phyloP scores from a whole-genome alignment of 2,329 filamentous ascomycete genomes.

The Fusarium penzigii region DNA sequence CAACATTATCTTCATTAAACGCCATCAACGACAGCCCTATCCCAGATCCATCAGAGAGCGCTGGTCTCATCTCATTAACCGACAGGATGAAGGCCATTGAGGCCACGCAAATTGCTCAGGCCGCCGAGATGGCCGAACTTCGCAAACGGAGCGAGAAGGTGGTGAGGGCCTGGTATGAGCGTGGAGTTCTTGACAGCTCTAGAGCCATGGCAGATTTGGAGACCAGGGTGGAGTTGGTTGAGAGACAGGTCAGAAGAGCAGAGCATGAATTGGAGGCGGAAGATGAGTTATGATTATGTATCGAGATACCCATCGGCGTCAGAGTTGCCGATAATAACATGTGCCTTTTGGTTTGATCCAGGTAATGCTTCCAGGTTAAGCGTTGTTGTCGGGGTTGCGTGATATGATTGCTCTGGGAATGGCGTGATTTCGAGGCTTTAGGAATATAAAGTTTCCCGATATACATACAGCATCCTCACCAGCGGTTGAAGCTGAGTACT shows the following conservation, averaged over 20 bases:
- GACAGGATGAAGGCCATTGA: slow-evolving; percentile 64
- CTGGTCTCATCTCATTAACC: slow-evolving; percentile 56
- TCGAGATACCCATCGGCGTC: slow-evolving; percentile 18
- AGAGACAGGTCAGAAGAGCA: slow-evolving; percentile 63
- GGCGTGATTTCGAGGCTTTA: not conserved
- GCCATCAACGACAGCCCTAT: slow-evolving; percentile 58
- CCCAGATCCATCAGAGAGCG: slow-evolving; percentile 55
- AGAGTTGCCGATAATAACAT: not conserved
- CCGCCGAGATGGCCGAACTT: slow-evolving; percentile 62
- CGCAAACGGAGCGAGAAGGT: slow-evolving; percentile 62
- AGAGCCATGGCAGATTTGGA: slow-evolving; percentile 73
- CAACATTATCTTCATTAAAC: slow-evolving; percentile 58
- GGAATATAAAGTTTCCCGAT: no score
- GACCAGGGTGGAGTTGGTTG: slow-evolving; percentile 63
- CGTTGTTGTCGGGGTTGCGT: not conserved
- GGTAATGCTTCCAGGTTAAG: no score
- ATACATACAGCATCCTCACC: no score
- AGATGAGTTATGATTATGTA: slow-evolving; percentile 25
- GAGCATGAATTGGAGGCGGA: slow-evolving; percentile 47
- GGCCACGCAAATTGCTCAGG: slow-evolving; percentile 62
- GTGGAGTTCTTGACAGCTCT: slow-evolving; percentile 66
- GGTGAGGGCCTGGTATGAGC: slow-evolving; percentile 73
- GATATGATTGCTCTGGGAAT: not conserved
- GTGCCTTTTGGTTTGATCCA: not conserved
- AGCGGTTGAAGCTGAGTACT: no score